Evolutionary conservation across 106 monocot species (phyloP).

Genomic region (Apostasia ramifera): DNA sequence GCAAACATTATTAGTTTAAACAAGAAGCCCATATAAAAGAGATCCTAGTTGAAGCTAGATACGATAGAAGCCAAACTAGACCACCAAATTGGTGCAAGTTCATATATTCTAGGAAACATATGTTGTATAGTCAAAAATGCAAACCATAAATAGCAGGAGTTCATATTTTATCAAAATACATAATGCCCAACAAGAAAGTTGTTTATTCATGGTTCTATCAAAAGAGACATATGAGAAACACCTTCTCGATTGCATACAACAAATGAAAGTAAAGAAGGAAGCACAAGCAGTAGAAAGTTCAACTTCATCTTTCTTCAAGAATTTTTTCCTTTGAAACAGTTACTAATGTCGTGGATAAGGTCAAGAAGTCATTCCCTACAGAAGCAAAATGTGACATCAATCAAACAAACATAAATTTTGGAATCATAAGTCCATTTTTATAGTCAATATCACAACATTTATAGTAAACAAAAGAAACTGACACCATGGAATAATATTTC

Average conservation of each 20-base stretch:
- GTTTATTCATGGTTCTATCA: background rate
- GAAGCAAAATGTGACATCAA: background rate
- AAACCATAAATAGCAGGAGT: background rate
- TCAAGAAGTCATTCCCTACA: background rate
- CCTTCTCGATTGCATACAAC: conserved; percentile 42
- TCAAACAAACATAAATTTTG: too few relatives aligned
- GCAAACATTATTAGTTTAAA: too few relatives aligned
- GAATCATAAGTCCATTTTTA: too few relatives aligned
- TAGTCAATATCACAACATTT: too few relatives aligned
- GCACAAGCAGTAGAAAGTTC: conserved; percentile 17
- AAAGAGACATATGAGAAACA: conserved; percentile 7
- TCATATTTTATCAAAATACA: background rate
- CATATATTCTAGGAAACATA: background rate
- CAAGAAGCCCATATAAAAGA: too few relatives aligned
- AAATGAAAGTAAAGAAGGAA: conserved; percentile 17
- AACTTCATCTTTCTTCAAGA: conserved; percentile 29
- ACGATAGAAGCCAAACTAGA: background rate
- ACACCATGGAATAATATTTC: too few relatives aligned
- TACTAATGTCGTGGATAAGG: background rate
- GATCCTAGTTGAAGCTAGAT: background rate
- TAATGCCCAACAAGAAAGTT: background rate
- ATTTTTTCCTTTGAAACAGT: conserved; percentile 4
- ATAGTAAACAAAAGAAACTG: too few relatives aligned
- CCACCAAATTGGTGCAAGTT: background rate
- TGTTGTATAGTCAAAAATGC: background rate